phyloP scores from a whole-genome alignment of 129 eudicot genomes.

The Pittosporum tobira region DNA sequence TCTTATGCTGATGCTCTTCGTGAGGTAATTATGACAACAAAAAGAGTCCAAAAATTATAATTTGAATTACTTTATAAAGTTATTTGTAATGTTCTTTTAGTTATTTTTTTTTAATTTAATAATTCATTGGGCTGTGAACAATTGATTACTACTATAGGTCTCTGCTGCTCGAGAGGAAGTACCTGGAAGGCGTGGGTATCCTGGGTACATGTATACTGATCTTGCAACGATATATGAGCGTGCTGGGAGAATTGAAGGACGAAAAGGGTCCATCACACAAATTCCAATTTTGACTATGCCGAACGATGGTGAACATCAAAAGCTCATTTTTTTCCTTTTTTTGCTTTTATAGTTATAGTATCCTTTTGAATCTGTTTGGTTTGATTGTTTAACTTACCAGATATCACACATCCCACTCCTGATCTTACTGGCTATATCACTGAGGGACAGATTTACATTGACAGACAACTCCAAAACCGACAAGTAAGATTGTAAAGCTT shows the following conservation, averaged over 20 bases:
- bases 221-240: slow-evolving; percentile 96
- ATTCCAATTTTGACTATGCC: slow-evolving; percentile 98
- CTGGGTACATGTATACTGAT: slow-evolving; percentile 99
- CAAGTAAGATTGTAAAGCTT: slow-evolving; percentile 41
- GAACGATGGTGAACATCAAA: slow-evolving; percentile 57
- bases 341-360: neutral
- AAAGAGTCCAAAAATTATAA: neutral
- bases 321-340: neutral
- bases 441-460: slow-evolving; percentile 95
- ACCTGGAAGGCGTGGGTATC: slow-evolving; percentile 99
- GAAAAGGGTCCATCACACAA: slow-evolving; percentile 92
- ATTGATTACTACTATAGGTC: slow-evolving; percentile 33
- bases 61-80: neutral
- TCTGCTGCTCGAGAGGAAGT: slow-evolving; percentile 99
- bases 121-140: neutral
- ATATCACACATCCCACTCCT: slow-evolving; percentile 99
- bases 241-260: slow-evolving; percentile 98
- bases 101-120: neutral
- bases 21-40: slow-evolving; percentile 48
- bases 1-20: slow-evolving; percentile 99
- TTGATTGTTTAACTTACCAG: slow-evolving; percentile 28
- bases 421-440: slow-evolving; percentile 99
- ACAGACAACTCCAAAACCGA: slow-evolving; percentile 92
- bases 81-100: neutral
- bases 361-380: neutral